phyloP scores from a whole-genome alignment of 2,329 filamentous ascomycete genomes.

The Aspergillus floridensis region DNA sequence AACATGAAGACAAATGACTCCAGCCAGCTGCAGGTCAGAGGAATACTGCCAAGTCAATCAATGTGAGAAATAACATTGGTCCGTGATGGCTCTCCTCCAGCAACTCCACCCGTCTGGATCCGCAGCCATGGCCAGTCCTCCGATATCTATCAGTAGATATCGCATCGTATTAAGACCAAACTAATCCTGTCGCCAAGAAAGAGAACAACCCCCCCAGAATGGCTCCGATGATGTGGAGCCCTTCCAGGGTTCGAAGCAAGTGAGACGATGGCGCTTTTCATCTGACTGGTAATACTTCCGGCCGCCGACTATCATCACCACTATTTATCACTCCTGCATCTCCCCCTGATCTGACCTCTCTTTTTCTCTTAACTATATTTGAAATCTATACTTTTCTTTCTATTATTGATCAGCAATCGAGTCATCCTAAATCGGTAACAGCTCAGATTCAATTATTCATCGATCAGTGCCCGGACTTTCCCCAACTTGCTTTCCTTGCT shows the following conservation, averaged over 20 bases:
- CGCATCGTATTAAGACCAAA: constrained; percentile 18
- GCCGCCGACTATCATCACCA: constrained; percentile 12
- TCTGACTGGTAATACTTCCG: constrained; percentile 19
- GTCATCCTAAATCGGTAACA: neutral
- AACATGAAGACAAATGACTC: neutral
- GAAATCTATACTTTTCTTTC: constrained; percentile 1
- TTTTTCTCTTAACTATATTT: constrained; percentile 10
- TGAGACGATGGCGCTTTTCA: constrained; percentile 6
- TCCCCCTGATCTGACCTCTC: constrained; percentile 7
- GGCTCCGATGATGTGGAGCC: constrained; percentile 22
- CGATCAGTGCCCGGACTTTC: neutral
- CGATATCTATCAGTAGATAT: constrained; percentile 7
- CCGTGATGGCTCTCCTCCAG: neutral
- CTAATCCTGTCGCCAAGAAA: constrained; percentile 18
- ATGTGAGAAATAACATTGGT: neutral
- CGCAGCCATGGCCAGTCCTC: constrained; percentile 8
- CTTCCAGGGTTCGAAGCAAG: constrained; percentile 6
- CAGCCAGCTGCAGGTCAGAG: constrained; percentile 2
- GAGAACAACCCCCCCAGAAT: constrained; percentile 17
- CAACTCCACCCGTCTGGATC: constrained; percentile 1
- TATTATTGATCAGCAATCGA: neutral
- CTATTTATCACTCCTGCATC: constrained; percentile 16
- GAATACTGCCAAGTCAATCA: neutral
- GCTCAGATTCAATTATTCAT: neutral
- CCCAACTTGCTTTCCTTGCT: neutral